Conservation (phyloP, 495 filamentous ascomycete species). For the Tuber microsphaerosporum region DNA sequence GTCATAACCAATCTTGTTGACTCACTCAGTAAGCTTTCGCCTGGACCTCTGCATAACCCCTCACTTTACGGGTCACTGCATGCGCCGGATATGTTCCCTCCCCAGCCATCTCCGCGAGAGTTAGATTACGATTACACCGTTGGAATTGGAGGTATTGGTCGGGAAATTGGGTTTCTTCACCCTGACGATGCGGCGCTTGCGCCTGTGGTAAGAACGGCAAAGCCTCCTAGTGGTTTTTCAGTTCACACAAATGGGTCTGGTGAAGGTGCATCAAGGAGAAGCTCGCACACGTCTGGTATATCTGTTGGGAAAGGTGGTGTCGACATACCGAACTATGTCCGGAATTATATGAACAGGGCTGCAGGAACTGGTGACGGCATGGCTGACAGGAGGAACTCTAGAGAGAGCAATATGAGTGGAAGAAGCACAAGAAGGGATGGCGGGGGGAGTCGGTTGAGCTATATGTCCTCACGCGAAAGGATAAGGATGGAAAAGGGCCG, state of each 20-base stretch:
- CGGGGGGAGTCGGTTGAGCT: constrained; percentile 26
- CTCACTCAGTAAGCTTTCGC: constrained; percentile 69
- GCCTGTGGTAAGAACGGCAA: constrained; percentile 78
- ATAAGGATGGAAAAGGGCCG: constrained; percentile 34
- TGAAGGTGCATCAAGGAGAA: constrained; percentile 44
- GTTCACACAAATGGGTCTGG: constrained; percentile 58
- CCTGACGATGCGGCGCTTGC: constrained; percentile 69
- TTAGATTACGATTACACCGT: constrained; percentile 44
- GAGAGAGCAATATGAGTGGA: constrained; percentile 27
- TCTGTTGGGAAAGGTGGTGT: constrained; percentile 48
- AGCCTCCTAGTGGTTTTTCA: constrained; percentile 66
- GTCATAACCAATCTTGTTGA: constrained; percentile 92
- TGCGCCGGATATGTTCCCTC: constrained; percentile 47
- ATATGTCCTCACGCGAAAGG: constrained; percentile 36
- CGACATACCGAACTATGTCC: constrained; percentile 43
- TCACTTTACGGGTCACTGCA: constrained; percentile 38
- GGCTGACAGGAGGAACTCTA: constrained; percentile 37
- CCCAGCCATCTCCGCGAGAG: constrained; percentile 42
- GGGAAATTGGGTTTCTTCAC: constrained; percentile 62
- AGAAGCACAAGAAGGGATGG: constrained; percentile 27
- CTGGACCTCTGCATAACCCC: constrained; percentile 38
- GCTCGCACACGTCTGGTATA: constrained; percentile 47
- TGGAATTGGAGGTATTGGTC: constrained; percentile 56
- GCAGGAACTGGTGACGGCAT: constrained; percentile 50
- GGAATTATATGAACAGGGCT: constrained; percentile 41